Conservation (phyloP, 495 filamentous ascomycete genomes). For the Pyrenula aspistea region DNA sequence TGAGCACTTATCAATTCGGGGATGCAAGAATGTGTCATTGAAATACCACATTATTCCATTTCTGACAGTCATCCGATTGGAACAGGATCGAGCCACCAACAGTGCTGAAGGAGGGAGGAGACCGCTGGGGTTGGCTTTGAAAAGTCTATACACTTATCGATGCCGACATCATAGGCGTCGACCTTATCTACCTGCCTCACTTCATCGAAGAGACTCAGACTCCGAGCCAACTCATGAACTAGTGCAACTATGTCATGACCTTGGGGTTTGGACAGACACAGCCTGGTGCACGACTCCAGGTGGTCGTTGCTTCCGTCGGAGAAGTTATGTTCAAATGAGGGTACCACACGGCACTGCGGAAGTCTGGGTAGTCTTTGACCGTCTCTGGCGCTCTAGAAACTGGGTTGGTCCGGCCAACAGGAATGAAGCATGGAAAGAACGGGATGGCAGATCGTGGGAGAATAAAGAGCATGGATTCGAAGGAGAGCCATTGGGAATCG, state of each 20-base stretch:
- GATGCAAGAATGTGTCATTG: conserved; percentile 54
- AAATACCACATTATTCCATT: conserved; percentile 55
- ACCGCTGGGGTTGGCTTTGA: conserved; percentile 34
- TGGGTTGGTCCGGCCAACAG: conserved; percentile 36
- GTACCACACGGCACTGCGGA: conserved; percentile 38
- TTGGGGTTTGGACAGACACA: conserved; percentile 53
- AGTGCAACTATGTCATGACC: conserved; percentile 46
- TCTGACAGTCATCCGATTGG: conserved; percentile 35
- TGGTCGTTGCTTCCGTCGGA: conserved; percentile 41
- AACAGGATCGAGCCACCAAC: conserved; percentile 31
- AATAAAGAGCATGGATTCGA: conserved; percentile 40
- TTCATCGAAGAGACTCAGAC: conserved; percentile 45
- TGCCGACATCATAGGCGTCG: conserved; percentile 49
- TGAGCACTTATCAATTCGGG: conserved; percentile 47
- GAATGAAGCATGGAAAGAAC: conserved; percentile 6
- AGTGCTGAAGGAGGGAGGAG: conserved; percentile 18
- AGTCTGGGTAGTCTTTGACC: conserved; percentile 54
- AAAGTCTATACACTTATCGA: conserved; percentile 49
- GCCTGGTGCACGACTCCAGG: conserved; percentile 53
- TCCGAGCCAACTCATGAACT: conserved; percentile 51
- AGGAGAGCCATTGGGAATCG: conserved; percentile 43
- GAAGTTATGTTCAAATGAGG: conserved; percentile 44
- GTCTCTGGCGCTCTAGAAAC: conserved; percentile 48
- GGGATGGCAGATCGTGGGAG: conserved; percentile 45
- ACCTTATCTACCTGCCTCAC: conserved; percentile 43